Evolutionary conservation across 306 rosid genomes (phyloP), one percentile per base, ranked within the genome.

Genomic region (Lathyrus tuberosus): DNA sequence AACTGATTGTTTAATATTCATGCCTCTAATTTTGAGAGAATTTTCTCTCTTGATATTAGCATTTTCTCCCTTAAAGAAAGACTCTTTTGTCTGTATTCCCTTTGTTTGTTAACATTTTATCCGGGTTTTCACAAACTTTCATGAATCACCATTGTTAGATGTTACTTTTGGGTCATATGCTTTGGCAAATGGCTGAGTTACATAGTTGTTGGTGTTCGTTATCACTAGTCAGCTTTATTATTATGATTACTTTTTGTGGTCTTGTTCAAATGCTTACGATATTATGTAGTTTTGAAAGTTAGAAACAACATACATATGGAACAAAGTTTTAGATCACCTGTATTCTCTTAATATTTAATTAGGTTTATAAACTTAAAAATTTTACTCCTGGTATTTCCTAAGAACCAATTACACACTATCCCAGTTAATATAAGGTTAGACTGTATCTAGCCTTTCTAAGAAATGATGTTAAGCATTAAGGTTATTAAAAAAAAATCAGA

Each of bases 21-120:
- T 16, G 47, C 11, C 56, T 48, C 56, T 48, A 48, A 48, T 48
- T 48, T 48, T 48, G 24, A 48, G 56, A 48, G 56, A 48, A 51
- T 8, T 51, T 8, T 18, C 20, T 24, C 58, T 17, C 6, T 51
- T 15, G 49, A 44, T 16, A 20, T 18, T 51, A 17, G 20, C 28
- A 51, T 51, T 51, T 51, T 51, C 13, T 44, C 13, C 20, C 58
- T 8, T 51, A 51, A 51, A 51, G 26, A 14, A 51, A 18, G 30
- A 17, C 12, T 3, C 28, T 51, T 51, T 17, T 33, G 37, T 3
- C 10, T 18, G 17, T 51, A 51, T 51, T 51, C 57, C 57, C 57
- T 51, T 8, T 51, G 56, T 47, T 5, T 15, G 54, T 51, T 20
- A 51, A 51, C 28, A 17, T 51, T 51, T 51, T 51, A 2, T 51